Conservation (phyloP, 2,329 filamentous ascomycete species). For the Thelonectria blattea region DNA sequence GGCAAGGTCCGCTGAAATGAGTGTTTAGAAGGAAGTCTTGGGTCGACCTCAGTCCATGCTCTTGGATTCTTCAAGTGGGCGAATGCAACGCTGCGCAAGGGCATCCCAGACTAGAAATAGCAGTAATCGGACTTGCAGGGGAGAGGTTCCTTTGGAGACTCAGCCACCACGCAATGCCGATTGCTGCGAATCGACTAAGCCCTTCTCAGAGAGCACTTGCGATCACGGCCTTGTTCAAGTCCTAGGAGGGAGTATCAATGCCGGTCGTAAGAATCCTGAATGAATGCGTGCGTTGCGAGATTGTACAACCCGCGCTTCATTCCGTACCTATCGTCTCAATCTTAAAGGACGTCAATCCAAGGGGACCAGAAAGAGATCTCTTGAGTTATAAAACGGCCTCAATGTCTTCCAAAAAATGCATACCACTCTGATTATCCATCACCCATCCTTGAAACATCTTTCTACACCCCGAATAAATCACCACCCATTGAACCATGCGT, state of each 20-base stretch:
- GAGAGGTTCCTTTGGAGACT: background rate
- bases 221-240: background rate
- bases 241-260: background rate
- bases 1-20: background rate
- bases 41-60: background rate
- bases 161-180: background rate
- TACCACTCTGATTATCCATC: background rate
- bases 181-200: background rate
- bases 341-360: no score
- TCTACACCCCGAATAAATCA: background rate
- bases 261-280: no score
- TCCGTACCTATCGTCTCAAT: no score
- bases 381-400: no score
- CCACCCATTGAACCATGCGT: constrained; percentile 1
- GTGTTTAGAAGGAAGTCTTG: background rate
- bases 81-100: constrained; percentile 4
- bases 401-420: no score
- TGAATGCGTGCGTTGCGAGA: no score
- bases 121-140: background rate
- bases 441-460: background rate
- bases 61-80: background rate
- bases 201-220: constrained; percentile 1
- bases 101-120: constrained; percentile 5
- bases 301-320: no score
- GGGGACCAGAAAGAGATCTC: no score